Evolutionary conservation across 495 filamentous ascomycete genomes (phyloP).

Genomic region (Aspergillus bridgeri): DNA sequence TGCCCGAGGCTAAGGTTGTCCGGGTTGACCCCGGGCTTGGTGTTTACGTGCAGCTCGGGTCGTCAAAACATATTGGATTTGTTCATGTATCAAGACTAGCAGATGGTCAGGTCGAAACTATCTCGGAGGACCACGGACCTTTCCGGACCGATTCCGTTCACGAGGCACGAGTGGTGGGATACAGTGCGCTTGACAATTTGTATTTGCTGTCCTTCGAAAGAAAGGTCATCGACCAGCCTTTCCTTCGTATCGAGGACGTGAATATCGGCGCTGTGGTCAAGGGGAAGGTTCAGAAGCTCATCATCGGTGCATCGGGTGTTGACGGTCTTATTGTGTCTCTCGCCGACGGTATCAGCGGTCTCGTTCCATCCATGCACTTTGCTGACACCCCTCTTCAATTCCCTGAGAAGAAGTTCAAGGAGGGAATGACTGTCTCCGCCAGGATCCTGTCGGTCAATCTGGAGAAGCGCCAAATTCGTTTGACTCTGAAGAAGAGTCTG

Average conservation of each 20-base stretch:
- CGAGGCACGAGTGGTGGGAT: slow-evolving; percentile 77
- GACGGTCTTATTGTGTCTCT: slow-evolving; percentile 77
- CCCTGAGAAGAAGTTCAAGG: slow-evolving; percentile 92
- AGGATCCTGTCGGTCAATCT: slow-evolving; percentile 79
- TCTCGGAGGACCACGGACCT: slow-evolving; percentile 69
- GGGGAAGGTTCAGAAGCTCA: slow-evolving; percentile 79
- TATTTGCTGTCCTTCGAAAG: slow-evolving; percentile 83
- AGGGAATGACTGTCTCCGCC: slow-evolving; percentile 77
- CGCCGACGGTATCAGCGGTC: slow-evolving; percentile 78
- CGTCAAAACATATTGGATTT: slow-evolving; percentile 72
- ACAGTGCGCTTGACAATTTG: slow-evolving; percentile 80
- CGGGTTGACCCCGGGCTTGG: slow-evolving; percentile 75
- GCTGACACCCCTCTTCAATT: slow-evolving; percentile 83
- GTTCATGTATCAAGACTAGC: slow-evolving; percentile 89
- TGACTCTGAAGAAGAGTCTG: slow-evolving; percentile 91
- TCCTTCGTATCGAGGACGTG: slow-evolving; percentile 85
- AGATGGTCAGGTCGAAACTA: slow-evolving; percentile 77
- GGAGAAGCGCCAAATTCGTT: slow-evolving; percentile 70
- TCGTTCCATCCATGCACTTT: slow-evolving; percentile 84
- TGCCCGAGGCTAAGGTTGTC: slow-evolving; percentile 71
- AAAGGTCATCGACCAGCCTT: slow-evolving; percentile 78
- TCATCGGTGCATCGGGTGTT: slow-evolving; percentile 68
- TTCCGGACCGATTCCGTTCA: slow-evolving; percentile 77
- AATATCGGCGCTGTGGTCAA: slow-evolving; percentile 75
- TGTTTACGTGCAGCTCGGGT: slow-evolving; percentile 76